Base-by-base conservation (phyloP, 208 protist species). In the Acanthamoeba quina region DNA sequence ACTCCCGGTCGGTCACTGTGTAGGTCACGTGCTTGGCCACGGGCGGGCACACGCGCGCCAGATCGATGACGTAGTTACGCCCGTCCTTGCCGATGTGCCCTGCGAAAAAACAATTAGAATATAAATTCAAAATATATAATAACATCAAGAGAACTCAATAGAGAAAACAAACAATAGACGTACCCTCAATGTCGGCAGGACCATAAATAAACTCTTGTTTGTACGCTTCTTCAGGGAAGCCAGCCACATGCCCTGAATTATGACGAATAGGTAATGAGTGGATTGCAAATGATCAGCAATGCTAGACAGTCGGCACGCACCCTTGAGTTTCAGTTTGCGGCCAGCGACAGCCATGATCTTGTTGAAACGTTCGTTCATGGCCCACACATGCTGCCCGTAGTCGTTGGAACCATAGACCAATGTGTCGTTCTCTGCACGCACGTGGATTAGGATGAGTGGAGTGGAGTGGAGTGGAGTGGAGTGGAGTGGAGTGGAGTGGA, bases 11-110 rank as follows among this genome's bases (percentile, higher is more conserved):
- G 24, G 31, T 72, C 17, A 70, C 58, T 19, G 17, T 54, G 60
- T 64, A 70, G 37, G 83, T 64, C 21, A 52, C 60, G 83, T 72
- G 83, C 60, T 49, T 82, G 64, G 49, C 89, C 49, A 95, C 94
- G 37, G 96, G 96, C 54, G 96, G 96, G 37, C 93, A 96, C 21
- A 93, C 72, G 37, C 90, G 90, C 21, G 90, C 90, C 11, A 86
- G 19, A 37, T 94, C 90, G 72, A 94, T 72, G 54, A 94, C 41
- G 58, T 94, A 94, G 90, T 86, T 80, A 7, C 60, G 54, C 21
- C 72, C 90, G 74, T 94, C 90, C 41, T 34, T 83, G 15, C 90
- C 90, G 54, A 82, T 52, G 34, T 94, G 90, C 5, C 90, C 89
- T 91, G 41, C 56, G 2, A 56, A 17, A 34, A 11, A 54, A 54